These are phyloP conservation scores for Russula foetens DNA, from an alignment of 768 basidiomycete genomes.

Conservation along the genomic window DNA sequence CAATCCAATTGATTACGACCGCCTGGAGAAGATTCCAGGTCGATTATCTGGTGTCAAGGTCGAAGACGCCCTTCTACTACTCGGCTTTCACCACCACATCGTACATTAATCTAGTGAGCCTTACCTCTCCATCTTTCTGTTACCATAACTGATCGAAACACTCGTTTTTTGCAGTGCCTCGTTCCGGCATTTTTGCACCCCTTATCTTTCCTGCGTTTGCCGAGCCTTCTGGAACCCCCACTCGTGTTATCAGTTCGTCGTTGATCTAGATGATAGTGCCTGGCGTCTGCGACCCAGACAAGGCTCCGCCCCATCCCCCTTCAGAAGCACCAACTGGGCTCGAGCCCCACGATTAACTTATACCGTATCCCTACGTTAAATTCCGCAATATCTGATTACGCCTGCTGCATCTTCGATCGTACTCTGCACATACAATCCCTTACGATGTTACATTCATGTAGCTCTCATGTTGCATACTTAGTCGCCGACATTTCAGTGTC, in stretches of 20 bases:
- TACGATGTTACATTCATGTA: slow-evolving; percentile 17
- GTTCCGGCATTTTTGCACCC: not conserved
- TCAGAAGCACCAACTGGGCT: slow-evolving; percentile 5
- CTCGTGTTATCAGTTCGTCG: not conserved
- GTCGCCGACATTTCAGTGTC: slow-evolving; percentile 7
- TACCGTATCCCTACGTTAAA: slow-evolving; percentile 18
- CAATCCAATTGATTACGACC: slow-evolving; percentile 36
- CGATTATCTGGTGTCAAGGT: slow-evolving; percentile 47
- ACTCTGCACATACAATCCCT: slow-evolving; percentile 11
- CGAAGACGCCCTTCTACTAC: slow-evolving; percentile 66
- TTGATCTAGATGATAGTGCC: not conserved
- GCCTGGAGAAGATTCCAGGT: slow-evolving; percentile 37
- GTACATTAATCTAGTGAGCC: slow-evolving; percentile 37
- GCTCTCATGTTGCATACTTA: slow-evolving; percentile 18
- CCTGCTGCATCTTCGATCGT: slow-evolving; percentile 14
- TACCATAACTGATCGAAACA: not conserved
- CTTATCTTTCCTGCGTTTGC: not conserved
- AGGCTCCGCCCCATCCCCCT: not conserved
- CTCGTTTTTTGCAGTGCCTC: not conserved
- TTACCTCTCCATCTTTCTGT: not conserved
- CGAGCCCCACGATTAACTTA: slow-evolving; percentile 7
- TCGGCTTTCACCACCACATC: slow-evolving; percentile 65
- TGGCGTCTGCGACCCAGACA: not conserved
- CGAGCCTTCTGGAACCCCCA: not conserved
- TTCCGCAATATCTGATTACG: slow-evolving; percentile 13